phyloP scores from a whole-genome alignment of 2,329 filamentous ascomycete species.

The Nannizziopsis arthrosporioides region DNA sequence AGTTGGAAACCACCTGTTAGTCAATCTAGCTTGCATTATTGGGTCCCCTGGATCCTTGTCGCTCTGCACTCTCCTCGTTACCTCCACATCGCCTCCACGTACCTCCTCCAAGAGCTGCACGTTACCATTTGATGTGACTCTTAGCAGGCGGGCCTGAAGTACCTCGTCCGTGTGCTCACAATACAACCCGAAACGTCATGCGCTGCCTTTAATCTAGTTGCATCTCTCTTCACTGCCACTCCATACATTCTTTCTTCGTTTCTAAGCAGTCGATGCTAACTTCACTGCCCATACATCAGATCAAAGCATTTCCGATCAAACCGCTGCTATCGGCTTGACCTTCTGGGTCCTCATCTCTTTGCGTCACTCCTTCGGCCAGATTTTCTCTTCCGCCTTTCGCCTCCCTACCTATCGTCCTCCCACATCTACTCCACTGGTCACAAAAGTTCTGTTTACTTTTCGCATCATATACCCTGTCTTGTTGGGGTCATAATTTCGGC shows the following conservation, averaged over 20 bases:
- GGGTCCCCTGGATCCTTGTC: background rate
- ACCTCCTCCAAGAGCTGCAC: conserved; percentile 2
- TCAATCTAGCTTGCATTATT: too few relatives aligned
- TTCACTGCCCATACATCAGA: background rate
- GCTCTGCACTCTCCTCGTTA: background rate
- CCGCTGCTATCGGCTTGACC: background rate
- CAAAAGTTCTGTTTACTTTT: background rate
- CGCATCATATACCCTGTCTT: background rate
- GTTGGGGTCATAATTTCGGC: background rate
- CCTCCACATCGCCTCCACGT: background rate
- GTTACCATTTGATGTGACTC: conserved; percentile 1
- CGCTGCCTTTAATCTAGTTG: background rate
- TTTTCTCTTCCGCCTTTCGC: background rate
- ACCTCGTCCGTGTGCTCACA: too few relatives aligned
- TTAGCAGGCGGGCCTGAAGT: background rate
- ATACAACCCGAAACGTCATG: background rate
- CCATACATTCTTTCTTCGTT: background rate
- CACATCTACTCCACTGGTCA: background rate
- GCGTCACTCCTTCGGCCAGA: background rate
- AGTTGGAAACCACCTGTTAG: too few relatives aligned
- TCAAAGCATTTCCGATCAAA: conserved; percentile 4
- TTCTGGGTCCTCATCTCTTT: background rate
- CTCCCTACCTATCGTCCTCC: background rate
- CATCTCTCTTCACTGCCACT: background rate
- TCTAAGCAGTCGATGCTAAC: background rate